phyloP scores from a whole-genome alignment of 768 basidiomycete species.

The Pisolithus microcarpus region DNA sequence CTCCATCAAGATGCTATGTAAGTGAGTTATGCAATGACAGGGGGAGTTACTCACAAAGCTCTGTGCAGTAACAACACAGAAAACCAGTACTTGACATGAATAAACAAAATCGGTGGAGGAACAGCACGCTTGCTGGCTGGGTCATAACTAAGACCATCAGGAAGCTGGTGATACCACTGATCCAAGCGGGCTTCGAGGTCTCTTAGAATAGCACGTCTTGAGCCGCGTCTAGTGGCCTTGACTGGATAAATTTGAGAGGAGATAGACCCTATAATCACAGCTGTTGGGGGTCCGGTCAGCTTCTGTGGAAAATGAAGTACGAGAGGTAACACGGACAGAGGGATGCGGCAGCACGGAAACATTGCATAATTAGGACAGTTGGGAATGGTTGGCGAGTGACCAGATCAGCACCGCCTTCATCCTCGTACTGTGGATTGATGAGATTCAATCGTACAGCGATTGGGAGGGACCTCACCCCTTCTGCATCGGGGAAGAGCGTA shows the following conservation, averaged over 20 bases:
- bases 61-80: slow-evolving; percentile 68
- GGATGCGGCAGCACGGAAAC: slow-evolving; percentile 48
- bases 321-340: slow-evolving; percentile 42
- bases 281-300: slow-evolving; percentile 30
- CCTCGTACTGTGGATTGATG: slow-evolving; percentile 43
- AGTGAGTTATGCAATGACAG: slow-evolving; percentile 4
- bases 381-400: slow-evolving; percentile 34
- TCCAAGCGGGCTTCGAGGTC: slow-evolving; percentile 61
- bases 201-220: slow-evolving; percentile 43
- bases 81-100: slow-evolving; percentile 74
- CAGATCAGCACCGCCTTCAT: slow-evolving; percentile 35
- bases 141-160: slow-evolving; percentile 57
- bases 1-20: slow-evolving; percentile 28
- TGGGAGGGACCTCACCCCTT: slow-evolving; percentile 35
- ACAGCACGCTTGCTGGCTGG: slow-evolving; percentile 42
- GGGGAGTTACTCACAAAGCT: slow-evolving; percentile 56
- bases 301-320: slow-evolving; percentile 1
- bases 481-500: slow-evolving; percentile 50
- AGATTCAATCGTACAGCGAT: slow-evolving; percentile 1
- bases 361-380: slow-evolving; percentile 40
- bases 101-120: slow-evolving; percentile 56
- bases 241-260: slow-evolving; percentile 68
- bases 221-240: slow-evolving; percentile 37
- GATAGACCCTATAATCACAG: slow-evolving; percentile 59
- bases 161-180: slow-evolving; percentile 67